Base-by-base conservation (phyloP, 768 basidiomycete genomes). In the Hemileccinum impolitum region DNA sequence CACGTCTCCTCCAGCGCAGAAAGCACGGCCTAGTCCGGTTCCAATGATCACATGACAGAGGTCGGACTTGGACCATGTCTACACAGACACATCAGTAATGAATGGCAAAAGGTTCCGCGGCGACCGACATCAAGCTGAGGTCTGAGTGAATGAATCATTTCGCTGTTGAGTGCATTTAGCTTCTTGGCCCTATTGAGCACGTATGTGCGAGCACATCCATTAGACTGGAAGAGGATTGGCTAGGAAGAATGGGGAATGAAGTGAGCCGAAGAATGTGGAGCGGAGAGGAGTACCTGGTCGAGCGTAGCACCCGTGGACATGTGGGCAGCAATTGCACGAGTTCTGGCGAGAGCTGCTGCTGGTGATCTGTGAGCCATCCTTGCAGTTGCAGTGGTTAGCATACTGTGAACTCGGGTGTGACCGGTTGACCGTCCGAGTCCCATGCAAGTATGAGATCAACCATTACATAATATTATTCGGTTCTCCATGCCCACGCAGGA, bases 1-100 rank as follows among this genome's bases (percentile, higher is more conserved):
- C 49, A 99, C 89, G 68, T 99, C 96, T 38, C 96, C 96, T 13
- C 96, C 96, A 6, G 90, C 87, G 61, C 94, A 98, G 65, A 97
- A 98, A 12, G 87, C 90, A 50, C 82, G 75, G 4, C 85, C 87
- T 12, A 69, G 67, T 19, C 88, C 89, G 28, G 79, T 77, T 30
- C 85, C 87, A 32, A 91, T 77, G 51, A 96, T 80, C 25, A 85
- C 75, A 48, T 79, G 78, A 56, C 83, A 83, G 7, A 90, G 75
- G 43, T 85, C 78, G 25, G 89, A 83, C 31, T 76, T 69, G 52
- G 79, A 76, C 88, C 90, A 92, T 74, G 82, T 80, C 90, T 92
- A 53, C 19, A 52, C 21, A 8, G 39, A 21, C 39, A 15, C n/a
- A 25, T 54, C 47, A 51, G 52, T 21, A 13, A 43, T 48, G 55